Conservation (phyloP, 495 filamentous ascomycete species). For the Hypoxylon perforatum region DNA sequence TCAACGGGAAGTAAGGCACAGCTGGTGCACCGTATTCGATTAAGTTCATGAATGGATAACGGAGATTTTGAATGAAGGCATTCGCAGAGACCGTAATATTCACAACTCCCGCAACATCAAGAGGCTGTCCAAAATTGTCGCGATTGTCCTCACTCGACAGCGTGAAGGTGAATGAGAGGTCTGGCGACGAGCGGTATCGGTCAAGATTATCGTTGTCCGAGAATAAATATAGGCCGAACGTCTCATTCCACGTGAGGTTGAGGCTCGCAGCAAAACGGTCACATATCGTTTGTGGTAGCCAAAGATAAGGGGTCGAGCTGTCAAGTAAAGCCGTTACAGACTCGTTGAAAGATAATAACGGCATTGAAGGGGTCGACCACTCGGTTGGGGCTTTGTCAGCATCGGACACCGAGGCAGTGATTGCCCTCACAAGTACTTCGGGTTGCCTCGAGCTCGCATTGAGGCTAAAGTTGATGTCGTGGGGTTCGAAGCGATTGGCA, state of each 20-base stretch:
- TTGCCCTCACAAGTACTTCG: conserved; percentile 64
- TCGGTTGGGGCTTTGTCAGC: conserved; percentile 50
- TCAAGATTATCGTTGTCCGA: conserved; percentile 43
- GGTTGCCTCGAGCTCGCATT: conserved; percentile 57
- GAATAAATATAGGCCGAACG: conserved; percentile 56
- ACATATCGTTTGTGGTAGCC: conserved; percentile 72
- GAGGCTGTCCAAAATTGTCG: conserved; percentile 55
- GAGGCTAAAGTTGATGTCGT: conserved; percentile 65
- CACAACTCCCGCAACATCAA: conserved; percentile 60
- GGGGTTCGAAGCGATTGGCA: conserved; percentile 64
- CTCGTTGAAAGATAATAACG: conserved; percentile 58
- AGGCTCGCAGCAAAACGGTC: conserved; percentile 69
- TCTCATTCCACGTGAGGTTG: conserved; percentile 67
- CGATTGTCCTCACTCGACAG: conserved; percentile 62
- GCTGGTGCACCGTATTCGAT: conserved; percentile 56
- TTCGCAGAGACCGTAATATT: conserved; percentile 71
- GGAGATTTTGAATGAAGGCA: conserved; percentile 70
- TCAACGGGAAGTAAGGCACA: conserved; percentile 72
- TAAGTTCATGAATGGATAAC: conserved; percentile 64
- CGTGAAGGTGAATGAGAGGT: conserved; percentile 69
- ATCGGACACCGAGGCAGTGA: conserved; percentile 61
- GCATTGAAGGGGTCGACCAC: conserved; percentile 52
- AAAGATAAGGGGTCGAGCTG: conserved; percentile 73
- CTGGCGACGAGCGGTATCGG: conserved; percentile 53
- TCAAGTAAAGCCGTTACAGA: conserved; percentile 68